Base-by-base conservation (phyloP, 1,284 basidiomycete species). In the Malassezia vespertilionis region DNA sequence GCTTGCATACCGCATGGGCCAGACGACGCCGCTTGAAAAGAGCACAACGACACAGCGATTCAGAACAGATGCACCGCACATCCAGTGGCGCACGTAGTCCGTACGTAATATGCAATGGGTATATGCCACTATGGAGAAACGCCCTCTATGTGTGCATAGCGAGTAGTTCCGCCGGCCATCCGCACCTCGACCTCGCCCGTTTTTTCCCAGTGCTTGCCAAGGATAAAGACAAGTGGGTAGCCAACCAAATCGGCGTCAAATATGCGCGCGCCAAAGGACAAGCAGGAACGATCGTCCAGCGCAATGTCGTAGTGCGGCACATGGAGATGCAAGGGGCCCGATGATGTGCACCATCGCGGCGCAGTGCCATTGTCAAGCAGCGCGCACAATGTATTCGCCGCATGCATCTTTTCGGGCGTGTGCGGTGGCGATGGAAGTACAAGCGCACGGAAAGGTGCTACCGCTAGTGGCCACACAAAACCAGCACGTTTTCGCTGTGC, bases 1-100 rank as follows among this genome's bases (percentile, higher is more conserved):
- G 37, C 76, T 99, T 30, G 82, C 83, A 49, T 87, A 81, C 72
- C 78, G 93, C 5, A 96, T 93, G 88, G 91, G 91, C 5, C 34
- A 58, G 8, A 47, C 52, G 28, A 67, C 61, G 18, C 54, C 53
- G 12, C 44, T 70, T 28, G 58, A 56, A 15, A 65, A 69, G 56
- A 61, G 57, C 26, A 68, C 63, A 8, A 63, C 61, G 11, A 68
- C 67, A 14, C 67, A 70, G 38, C 46, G 67, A 12, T 70, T 64
- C 42, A 51, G 66, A 33, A 69, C 66, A 1, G 66, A 69, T 46
- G 56, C 63, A 14, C 66, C 66, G 2, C 44, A 39, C 20, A 39
- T 39, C 9, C 4, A 23, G 12, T 39, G 37, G 37, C 24, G 37
- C 7, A 7, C 37, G 14, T 39, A 39, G 22, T n/a, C n/a, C n/a